Percentiles rank a stretch among this genome's conserved stretches.
phyloP scores from a whole-genome alignment of 257 asterid species.

The Jacaranda copaia region DNA sequence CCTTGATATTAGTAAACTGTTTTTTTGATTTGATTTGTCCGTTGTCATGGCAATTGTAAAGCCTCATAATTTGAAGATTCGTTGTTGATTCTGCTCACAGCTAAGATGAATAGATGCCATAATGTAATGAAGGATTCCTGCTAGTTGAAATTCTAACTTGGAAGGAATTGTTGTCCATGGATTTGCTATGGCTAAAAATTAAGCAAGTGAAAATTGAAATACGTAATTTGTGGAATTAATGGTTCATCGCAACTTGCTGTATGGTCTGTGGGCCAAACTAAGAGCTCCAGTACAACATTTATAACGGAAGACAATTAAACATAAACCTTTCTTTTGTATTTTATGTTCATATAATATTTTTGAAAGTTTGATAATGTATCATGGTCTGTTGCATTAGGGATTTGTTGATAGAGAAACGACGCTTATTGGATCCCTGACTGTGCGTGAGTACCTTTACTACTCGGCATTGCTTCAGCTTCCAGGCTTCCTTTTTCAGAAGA shows the following conservation, averaged over 20 bases:
- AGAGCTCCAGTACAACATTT: slow-evolving; percentile 13
- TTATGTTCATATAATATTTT: background rate
- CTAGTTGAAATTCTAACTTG: slow-evolving; percentile 12
- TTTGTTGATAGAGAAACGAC: slow-evolving; percentile 89
- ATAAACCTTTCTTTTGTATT: background rate
- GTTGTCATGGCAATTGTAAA: background rate
- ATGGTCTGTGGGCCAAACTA: slow-evolving; percentile 14
- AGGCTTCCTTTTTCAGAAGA: slow-evolving; percentile 76
- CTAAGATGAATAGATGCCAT: background rate
- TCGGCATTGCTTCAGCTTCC: slow-evolving; percentile 98
- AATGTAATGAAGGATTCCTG: background rate
- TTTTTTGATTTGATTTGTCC: slow-evolving; percentile 10
- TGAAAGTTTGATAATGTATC: slow-evolving; percentile 37
- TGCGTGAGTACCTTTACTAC: slow-evolving; percentile 98
- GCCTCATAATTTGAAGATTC: background rate
- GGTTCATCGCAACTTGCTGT: background rate
- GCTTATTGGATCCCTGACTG: slow-evolving; percentile 93
- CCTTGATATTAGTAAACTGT: background rate
- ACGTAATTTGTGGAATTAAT: slow-evolving; percentile 11
- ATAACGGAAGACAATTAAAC: background rate
- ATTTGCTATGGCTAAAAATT: slow-evolving; percentile 15
- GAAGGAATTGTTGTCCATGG: background rate
- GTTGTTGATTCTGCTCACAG: background rate
- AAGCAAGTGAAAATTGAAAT: slow-evolving; percentile 3
- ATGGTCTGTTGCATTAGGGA: slow-evolving; percentile 62